phyloP scores from a whole-genome alignment of 1,139 yeast species.

The Spencermartinsiella ligniputridi region DNA sequence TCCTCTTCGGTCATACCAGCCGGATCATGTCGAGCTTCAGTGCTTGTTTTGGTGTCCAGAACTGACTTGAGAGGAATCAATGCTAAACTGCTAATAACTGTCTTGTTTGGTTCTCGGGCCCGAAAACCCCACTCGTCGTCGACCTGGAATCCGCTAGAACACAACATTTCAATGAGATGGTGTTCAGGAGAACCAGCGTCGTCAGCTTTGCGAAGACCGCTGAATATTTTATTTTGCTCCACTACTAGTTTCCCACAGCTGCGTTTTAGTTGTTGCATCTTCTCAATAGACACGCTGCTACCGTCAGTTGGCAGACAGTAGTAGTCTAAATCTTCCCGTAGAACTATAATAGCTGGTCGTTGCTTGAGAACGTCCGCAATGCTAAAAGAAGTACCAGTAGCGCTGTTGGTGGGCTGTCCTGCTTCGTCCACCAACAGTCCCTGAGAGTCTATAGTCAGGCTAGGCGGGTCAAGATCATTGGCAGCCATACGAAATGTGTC shows the following conservation, averaged over 20 bases:
- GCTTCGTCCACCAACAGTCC: not conserved
- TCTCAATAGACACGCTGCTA: constrained; percentile 25
- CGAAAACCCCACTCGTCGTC: constrained; percentile 84
- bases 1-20: not conserved
- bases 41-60: constrained; percentile 2
- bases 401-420: not conserved
- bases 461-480: constrained; percentile 20
- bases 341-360: constrained; percentile 87
- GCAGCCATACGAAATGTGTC: constrained; percentile 53
- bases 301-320: constrained; percentile 64
- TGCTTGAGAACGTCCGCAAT: constrained; percentile 56
- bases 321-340: constrained; percentile 90
- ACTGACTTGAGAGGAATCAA: constrained; percentile 56
- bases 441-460: constrained; percentile 10
- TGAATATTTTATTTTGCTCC: constrained; percentile 58
- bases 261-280: constrained; percentile 59
- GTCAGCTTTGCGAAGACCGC: constrained; percentile 48
- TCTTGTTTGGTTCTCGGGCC: constrained; percentile 76
- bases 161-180: constrained; percentile 90
- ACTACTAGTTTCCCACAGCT: constrained; percentile 65
- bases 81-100: constrained; percentile 81
- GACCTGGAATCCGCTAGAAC: constrained; percentile 76
- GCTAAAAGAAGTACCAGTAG: constrained; percentile 17
- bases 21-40: not conserved
- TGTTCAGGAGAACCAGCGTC: constrained; percentile 87